Percentiles rank a stretch among this genome's conserved stretches.
These are phyloP conservation scores for Volvox africanus DNA, from an alignment of 139 green algal species.

Conservation along the genomic window DNA sequence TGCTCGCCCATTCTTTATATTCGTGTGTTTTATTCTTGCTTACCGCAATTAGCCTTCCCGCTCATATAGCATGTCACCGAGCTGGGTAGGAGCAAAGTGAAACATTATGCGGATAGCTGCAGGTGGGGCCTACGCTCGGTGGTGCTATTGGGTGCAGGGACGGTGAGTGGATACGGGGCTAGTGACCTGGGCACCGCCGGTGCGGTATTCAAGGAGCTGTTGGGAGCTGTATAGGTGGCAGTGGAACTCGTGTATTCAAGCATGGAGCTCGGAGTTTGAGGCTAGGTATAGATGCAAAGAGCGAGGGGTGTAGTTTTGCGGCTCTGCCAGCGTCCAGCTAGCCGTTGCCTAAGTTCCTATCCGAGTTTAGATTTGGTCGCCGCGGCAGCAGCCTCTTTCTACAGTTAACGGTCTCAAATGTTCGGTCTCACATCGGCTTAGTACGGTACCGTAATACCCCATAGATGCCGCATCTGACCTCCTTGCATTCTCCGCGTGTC, in stretches of 20 bases:
- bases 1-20: slow-evolving; percentile 27
- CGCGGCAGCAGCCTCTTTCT: not conserved
- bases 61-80: not conserved
- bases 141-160: not conserved
- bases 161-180: not conserved
- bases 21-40: slow-evolving; percentile 33
- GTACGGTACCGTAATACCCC: not conserved
- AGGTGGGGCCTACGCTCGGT: no score
- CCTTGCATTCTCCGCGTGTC: not conserved
- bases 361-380: not conserved
- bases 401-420: not conserved
- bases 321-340: not conserved
- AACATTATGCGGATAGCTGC: no score
- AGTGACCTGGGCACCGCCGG: not conserved
- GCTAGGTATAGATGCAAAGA: not conserved
- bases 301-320: not conserved
- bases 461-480: not conserved
- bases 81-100: no score
- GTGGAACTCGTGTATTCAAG: not conserved
- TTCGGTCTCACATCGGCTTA: not conserved
- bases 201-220: not conserved
- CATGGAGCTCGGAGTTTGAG: not conserved
- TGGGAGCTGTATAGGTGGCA: not conserved
- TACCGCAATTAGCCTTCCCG: not conserved
- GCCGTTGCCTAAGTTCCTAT: not conserved